Evolutionary conservation across 768 basidiomycete species (phyloP), one percentile per base, ranked within the genome.

Genomic region (Phlebiopsis flavidoalba): DNA sequence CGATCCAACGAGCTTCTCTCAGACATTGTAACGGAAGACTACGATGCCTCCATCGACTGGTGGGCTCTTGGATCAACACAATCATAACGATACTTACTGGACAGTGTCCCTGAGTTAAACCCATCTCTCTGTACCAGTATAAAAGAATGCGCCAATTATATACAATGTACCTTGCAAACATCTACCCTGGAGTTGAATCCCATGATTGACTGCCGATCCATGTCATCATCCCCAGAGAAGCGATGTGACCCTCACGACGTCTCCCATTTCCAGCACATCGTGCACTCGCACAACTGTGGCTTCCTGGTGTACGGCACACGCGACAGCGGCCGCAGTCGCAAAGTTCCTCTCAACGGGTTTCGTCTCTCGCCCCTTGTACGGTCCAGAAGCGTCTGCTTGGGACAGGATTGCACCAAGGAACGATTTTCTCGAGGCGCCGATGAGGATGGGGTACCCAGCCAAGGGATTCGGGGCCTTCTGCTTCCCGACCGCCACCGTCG

Each of bases 381-480:
- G 48, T 22, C 71, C 74, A 19, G 67, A 69, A 3, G 66, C 64
- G 7, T 83, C 81, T 15, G 76, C 72, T 52, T 77, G 70, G 4
- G 78, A 75, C 12, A 93, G 78, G 21, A 93, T 77, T 1, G 73
- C 71, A 0, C 93, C 93, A 8, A 96, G 75, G 71, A 95, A 93
- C 0, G 90, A 87, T 71, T 98, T 98, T 52, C 88, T 77, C 10
- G 93, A 95, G 0, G 85, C 72, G 2, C 94, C 94, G 26, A 96
- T 81, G 5, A 98, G 78, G 19, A 79, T 73, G 0, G 89, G 83
- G 69, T 86, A 83, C 40, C 87, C 82, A 53, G 72, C 72, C 33
- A 90, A 74, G 3, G 77, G 75, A 62, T 88, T 89, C 47, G 72
- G 72, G 19, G 60, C 66, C 24, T 49, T 57, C 47, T 51, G 64